Conservation (phyloP, 805 yeast species). For the Ascoidea rubescens region DNA sequence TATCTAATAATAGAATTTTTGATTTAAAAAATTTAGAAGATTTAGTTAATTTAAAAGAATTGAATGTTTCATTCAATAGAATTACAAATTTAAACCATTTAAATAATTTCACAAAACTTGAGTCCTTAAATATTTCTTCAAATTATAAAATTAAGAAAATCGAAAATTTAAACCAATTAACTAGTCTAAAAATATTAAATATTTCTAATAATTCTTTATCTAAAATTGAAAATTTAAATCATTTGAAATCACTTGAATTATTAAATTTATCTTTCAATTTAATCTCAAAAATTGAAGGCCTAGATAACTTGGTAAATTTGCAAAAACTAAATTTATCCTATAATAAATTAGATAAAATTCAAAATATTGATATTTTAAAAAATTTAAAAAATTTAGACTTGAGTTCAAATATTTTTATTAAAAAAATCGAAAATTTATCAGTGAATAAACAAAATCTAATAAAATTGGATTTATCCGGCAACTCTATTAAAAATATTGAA, state of each 20-base stretch:
- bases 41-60: too few species aligned
- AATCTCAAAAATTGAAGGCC: neutral
- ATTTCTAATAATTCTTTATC: neutral
- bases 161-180: too few species aligned
- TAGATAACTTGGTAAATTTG: neutral
- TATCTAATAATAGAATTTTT: neutral
- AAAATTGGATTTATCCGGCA: neutral
- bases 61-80: neutral
- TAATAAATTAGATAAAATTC: too few species aligned
- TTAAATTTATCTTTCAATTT: neutral
- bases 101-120: neutral
- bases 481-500: neutral
- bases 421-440: neutral
- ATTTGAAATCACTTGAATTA: too few species aligned
- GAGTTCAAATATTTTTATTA: too few species aligned
- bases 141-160: too few species aligned
- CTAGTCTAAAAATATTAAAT: too few species aligned
- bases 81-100: neutral
- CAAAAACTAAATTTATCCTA: neutral
- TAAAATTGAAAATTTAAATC: neutral
- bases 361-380: too few species aligned
- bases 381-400: too few species aligned
- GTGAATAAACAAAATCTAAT: too few species aligned
- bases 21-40: too few species aligned
- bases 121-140: neutral